Percentiles rank a stretch among this genome's conserved stretches.
Evolutionary conservation across 2,329 filamentous ascomycete genomes (phyloP).

Genomic region (Colletotrichum australisinense): DNA sequence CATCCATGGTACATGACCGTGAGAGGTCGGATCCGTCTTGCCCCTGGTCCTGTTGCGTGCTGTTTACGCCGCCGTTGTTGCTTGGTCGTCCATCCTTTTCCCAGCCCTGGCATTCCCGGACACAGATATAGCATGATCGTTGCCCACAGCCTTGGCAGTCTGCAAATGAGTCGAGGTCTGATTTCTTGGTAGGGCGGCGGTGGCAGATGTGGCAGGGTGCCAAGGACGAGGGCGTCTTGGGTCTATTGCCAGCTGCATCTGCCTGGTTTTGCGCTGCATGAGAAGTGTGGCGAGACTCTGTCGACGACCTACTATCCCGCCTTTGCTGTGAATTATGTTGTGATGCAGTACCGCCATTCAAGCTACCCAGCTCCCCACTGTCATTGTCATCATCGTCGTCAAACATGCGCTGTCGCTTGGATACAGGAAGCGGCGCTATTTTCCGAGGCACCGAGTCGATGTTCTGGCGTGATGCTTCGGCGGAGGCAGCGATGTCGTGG

Average conservation of each 20-base stretch:
- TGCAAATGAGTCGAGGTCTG: constrained; percentile 74
- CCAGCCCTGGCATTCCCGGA: constrained; percentile 70
- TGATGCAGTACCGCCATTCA: background rate
- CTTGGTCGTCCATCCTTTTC: constrained; percentile 35
- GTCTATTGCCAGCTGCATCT: constrained; percentile 7
- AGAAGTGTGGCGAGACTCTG: constrained; percentile 1
- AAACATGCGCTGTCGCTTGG: constrained; percentile 33
- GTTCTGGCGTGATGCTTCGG: constrained; percentile 6
- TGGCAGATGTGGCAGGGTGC: constrained; percentile 76
- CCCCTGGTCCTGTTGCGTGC: constrained; percentile 17
- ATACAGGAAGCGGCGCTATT: constrained; percentile 25
- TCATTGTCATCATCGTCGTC: constrained; percentile 7
- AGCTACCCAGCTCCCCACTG: background rate
- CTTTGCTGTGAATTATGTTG: constrained; percentile 8
- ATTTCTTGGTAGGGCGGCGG: constrained; percentile 72
- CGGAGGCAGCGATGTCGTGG: background rate
- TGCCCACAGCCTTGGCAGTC: constrained; percentile 71
- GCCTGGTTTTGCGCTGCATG: constrained; percentile 14
- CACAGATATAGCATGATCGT: constrained; percentile 76
- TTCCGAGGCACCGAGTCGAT: constrained; percentile 13
- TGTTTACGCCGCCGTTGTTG: constrained; percentile 30
- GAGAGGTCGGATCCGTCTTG: constrained; percentile 43
- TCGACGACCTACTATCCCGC: constrained; percentile 23
- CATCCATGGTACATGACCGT: constrained; percentile 62
- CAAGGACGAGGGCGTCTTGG: constrained; percentile 46